Conservation (phyloP, 2,329 filamentous ascomycete genomes). For the Cryphonectria radicalis region DNA sequence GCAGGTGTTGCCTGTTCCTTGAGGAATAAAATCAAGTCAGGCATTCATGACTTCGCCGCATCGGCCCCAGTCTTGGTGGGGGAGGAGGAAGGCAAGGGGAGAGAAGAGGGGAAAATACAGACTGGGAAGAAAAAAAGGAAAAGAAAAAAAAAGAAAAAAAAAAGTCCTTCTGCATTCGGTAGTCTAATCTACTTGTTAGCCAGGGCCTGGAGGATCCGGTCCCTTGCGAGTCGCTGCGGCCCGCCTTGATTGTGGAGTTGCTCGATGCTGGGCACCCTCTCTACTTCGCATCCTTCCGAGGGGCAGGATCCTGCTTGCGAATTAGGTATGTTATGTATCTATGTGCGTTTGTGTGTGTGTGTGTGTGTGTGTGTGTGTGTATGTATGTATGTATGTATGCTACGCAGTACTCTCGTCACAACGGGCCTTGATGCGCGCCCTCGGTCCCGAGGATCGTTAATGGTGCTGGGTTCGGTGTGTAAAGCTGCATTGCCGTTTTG, state of each 20-base stretch:
- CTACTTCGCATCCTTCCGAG: neutral
- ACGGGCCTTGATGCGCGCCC: neutral
- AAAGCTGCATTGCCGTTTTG: neutral
- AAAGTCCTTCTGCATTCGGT: constrained; percentile 1
- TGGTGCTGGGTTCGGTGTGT: neutral
- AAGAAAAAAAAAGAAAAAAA: neutral
- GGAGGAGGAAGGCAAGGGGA: neutral
- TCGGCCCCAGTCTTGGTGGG: neutral
- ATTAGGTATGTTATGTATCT: neutral
- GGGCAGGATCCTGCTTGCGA: neutral
- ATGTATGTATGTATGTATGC: neutral
- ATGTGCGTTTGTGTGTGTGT: neutral
- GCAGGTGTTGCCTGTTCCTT: neutral
- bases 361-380: neutral
- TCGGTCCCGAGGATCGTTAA: neutral
- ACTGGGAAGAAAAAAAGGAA: neutral
- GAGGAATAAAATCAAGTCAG: neutral
- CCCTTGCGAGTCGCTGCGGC: constrained; percentile 9
- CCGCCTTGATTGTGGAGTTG: constrained; percentile 2
- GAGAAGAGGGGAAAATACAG: neutral
- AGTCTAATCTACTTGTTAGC: neutral
- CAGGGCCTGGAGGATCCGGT: neutral
- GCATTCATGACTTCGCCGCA: neutral
- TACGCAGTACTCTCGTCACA: neutral
- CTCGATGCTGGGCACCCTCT: neutral